Base-by-base conservation (phyloP, 2,329 filamentous ascomycete genomes). In the Alternaria solani region DNA sequence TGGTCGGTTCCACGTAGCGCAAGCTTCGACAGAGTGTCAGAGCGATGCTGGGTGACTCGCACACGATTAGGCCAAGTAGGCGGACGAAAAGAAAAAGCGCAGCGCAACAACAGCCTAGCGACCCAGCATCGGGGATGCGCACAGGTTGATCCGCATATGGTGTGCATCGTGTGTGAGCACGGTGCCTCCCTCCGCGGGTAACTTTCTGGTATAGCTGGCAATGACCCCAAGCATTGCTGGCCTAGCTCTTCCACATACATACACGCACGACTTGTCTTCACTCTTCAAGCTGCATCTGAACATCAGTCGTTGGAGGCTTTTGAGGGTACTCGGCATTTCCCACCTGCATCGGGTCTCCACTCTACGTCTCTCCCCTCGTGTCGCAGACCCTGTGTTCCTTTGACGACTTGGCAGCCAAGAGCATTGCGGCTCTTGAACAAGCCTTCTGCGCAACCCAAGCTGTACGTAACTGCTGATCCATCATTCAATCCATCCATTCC, bases 321-420 rank as follows among this genome's bases (percentile, higher is more conserved):
- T 36, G 46, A 38, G 23, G 20, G 36, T 23, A 49, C 20, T 18
- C 23, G 25, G 12, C 20, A 12, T 36, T n/a, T 39, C 32, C 16
- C 32, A 44, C 28, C n/a, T 39, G 18, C 28, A 48, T 20, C 26
- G 4, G 9, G 12, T 14, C 41, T n/a, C 41, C 34, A 34, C 38
- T 7, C 42, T 44, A 54, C 54, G 47, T 43, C 38, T 36, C 28
- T 43, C 18, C 28, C 28, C 26, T 41, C 38, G 54, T 26, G 44
- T 30, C 51, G 46, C 59, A 54, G 51, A 54, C 59, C 57, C 53
- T 44, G 65, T 63, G 66, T 68, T 65, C 59, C 54, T 44, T 55
- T 42, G 58, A 65, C 64, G 65, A 67, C 69, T 70, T 70, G 67
- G 67, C 68, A 67, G 69, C 69, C 69, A 71, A 71, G 67, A 66